Evolutionary conservation across 768 basidiomycete species (phyloP).

Genomic region (Psilocybe cyanescens): DNA sequence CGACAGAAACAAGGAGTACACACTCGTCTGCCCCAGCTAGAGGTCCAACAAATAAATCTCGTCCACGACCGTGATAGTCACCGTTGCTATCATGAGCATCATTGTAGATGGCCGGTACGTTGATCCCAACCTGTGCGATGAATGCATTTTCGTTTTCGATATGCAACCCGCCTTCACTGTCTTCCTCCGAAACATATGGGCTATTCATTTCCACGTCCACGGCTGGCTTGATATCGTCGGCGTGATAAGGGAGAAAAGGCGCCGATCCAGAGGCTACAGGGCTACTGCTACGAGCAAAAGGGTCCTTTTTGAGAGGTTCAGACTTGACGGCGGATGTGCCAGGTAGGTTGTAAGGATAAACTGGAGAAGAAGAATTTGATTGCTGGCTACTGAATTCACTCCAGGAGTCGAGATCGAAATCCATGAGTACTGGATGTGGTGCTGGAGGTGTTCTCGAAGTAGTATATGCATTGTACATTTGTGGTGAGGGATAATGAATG

Average conservation of each 20-base stretch:
- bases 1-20: conserved; percentile 20
- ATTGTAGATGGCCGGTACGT: conserved; percentile 25
- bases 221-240: not conserved
- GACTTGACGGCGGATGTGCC: not conserved
- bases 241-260: not conserved
- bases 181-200: conserved; percentile 9
- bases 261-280: not conserved
- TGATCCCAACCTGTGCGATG: conserved; percentile 25
- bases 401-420: not conserved
- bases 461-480: not conserved
- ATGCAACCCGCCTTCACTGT: conserved; percentile 23
- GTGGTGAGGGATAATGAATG: not conserved
- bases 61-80: conserved; percentile 50
- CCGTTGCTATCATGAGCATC: conserved; percentile 46
- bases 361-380: not conserved
- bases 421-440: not conserved
- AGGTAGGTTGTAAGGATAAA: not conserved
- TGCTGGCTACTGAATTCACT: not conserved
- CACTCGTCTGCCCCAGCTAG: conserved; percentile 52
- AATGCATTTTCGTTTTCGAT: conserved; percentile 9
- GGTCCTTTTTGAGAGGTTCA: not conserved
- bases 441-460: not conserved
- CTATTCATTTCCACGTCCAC: not conserved
- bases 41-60: conserved; percentile 48
- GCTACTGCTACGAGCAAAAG: not conserved